A percentile compares a stretch with the other conserved stretches of the same genome.
phyloP scores from a whole-genome alignment of 805 yeast species.

The Starmerella davenportii region DNA sequence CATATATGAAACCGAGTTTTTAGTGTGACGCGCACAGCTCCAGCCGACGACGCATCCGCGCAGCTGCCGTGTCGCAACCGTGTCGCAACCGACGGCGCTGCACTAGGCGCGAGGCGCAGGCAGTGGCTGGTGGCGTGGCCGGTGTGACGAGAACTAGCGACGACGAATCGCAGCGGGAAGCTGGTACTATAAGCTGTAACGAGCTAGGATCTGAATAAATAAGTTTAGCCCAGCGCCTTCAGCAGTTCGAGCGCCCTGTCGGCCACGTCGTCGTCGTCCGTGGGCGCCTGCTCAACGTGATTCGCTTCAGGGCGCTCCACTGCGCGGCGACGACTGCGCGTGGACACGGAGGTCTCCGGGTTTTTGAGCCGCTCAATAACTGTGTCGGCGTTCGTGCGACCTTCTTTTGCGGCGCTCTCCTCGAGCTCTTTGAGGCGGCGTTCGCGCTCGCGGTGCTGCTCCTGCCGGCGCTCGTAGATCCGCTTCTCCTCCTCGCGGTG shows the following conservation, averaged over 20 bases:
- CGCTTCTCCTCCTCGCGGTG: slow-evolving; percentile 68
- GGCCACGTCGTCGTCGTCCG: not conserved
- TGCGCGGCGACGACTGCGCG: slow-evolving; percentile 45
- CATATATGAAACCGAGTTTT: too few relatives aligned
- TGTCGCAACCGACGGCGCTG: too few relatives aligned
- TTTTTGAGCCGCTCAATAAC: slow-evolving; percentile 72
- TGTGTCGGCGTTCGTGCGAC: slow-evolving; percentile 55
- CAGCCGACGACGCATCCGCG: too few relatives aligned
- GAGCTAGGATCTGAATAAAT: too few relatives aligned
- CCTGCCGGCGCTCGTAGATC: slow-evolving; percentile 58
- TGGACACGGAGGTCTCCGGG: slow-evolving; percentile 56
- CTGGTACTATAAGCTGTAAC: too few relatives aligned
- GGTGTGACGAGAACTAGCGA: too few relatives aligned
- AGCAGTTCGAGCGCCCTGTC: not conserved
- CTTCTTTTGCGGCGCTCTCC: slow-evolving; percentile 9
- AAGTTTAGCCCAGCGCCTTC: not conserved
- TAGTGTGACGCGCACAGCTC: too few relatives aligned
- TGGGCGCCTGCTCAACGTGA: not conserved
- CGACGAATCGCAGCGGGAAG: too few relatives aligned
- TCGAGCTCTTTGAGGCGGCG: slow-evolving; percentile 13
- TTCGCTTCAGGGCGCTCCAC: not conserved
- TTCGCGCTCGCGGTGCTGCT: slow-evolving; percentile 18
- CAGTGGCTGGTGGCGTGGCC: too few relatives aligned
- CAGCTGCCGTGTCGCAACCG: too few relatives aligned
- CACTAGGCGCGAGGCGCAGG: too few relatives aligned